Conservation (phyloP, 805 yeast species). For the Candida arabinofermentans region DNA sequence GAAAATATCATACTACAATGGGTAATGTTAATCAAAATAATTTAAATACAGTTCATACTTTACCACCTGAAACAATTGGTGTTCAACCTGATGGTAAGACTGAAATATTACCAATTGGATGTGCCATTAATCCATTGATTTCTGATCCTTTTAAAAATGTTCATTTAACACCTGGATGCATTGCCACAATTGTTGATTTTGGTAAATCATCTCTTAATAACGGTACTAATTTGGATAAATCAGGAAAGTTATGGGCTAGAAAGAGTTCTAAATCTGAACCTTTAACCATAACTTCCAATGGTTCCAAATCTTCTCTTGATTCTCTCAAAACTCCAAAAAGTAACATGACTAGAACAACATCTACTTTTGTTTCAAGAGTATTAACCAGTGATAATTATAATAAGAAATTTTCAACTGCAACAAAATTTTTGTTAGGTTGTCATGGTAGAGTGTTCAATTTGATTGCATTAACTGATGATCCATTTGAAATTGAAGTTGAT, state of each 20-base stretch:
- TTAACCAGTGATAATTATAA: constrained; percentile 28
- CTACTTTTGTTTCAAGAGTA: constrained; percentile 32
- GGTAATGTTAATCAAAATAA: constrained; percentile 35
- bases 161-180: constrained; percentile 53
- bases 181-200: constrained; percentile 27
- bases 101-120: constrained; percentile 43
- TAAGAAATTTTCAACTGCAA: constrained; percentile 26
- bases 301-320: constrained; percentile 6
- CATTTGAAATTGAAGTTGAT: constrained; percentile 38
- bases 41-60: constrained; percentile 35
- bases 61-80: constrained; percentile 31
- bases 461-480: constrained; percentile 34
- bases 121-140: constrained; percentile 46
- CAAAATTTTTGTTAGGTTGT: constrained; percentile 37
- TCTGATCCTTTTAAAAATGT: constrained; percentile 52
- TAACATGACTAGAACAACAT: constrained; percentile 29
- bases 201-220: too few species aligned
- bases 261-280: constrained; percentile 9
- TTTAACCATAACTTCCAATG: background rate
- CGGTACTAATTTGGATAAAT: too few species aligned
- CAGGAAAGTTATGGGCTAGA: constrained; percentile 11
- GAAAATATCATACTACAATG: constrained; percentile 33
- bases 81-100: constrained; percentile 30
- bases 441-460: constrained; percentile 50
- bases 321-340: constrained; percentile 28